These are phyloP conservation scores for Cystoisospora suis DNA, from an alignment of 169 alveolate genomes.

Conservation along the genomic window DNA sequence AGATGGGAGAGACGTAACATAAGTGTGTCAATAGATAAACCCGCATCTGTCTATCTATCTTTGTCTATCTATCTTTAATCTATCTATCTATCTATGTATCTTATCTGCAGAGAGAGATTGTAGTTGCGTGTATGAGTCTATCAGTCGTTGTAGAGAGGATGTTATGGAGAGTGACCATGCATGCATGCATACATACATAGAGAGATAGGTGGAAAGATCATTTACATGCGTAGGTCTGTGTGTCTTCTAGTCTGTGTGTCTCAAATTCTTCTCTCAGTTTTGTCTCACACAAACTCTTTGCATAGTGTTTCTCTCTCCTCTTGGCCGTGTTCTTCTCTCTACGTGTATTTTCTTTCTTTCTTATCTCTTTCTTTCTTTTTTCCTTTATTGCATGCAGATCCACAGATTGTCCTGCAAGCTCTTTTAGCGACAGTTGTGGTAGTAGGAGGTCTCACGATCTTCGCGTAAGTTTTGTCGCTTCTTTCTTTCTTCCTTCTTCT, in stretches of 20 bases:
- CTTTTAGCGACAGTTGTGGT: slow-evolving; percentile 2
- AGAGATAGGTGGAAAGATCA: background rate
- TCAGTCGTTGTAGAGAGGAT: background rate
- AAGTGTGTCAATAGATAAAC: too few species aligned
- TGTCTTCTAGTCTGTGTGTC: background rate
- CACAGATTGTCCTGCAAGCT: background rate
- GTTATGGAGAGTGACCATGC: too few species aligned
- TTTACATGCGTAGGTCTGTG: background rate
- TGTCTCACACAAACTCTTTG: background rate
- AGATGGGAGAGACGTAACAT: background rate
- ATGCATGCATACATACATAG: too few species aligned
- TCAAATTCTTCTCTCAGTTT: background rate
- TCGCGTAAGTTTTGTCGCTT: background rate
- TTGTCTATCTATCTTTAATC: background rate
- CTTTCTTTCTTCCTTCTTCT: background rate
- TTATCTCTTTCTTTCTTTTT: background rate
- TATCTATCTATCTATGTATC: background rate
- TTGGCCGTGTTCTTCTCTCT: background rate
- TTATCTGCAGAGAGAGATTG: background rate
- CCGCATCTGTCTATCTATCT: background rate
- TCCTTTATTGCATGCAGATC: background rate
- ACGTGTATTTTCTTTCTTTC: too few species aligned
- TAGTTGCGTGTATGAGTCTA: background rate
- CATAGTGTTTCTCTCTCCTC: background rate
- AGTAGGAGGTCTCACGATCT: slow-evolving; percentile 24